phyloP scores from a whole-genome alignment of 108 stramenopile species.

The Conticribra guillardii region DNA sequence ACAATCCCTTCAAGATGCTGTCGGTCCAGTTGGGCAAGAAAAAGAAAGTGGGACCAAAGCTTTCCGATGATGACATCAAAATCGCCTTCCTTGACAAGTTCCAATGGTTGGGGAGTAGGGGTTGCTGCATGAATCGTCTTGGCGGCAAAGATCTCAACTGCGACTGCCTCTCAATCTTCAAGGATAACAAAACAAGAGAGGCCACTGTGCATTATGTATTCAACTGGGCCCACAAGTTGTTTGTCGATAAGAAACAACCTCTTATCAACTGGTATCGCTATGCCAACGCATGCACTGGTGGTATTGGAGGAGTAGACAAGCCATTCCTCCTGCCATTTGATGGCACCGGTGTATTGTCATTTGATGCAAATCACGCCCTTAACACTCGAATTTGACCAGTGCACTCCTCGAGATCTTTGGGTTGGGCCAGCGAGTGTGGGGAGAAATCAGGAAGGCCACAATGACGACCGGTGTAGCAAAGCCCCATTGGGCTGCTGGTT shows the following conservation, averaged over 20 bases:
- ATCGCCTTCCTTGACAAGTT: not conserved
- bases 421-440: not conserved
- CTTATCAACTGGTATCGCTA: not conserved
- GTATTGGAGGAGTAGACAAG: not conserved
- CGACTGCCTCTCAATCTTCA: not conserved
- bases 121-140: not conserved
- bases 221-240: not conserved
- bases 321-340: not conserved
- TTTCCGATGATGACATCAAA: not conserved
- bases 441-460: not conserved
- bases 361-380: not conserved
- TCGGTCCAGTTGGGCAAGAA: too few relatives aligned
- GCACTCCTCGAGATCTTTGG: not conserved
- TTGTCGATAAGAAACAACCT: not conserved
- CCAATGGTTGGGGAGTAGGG: not conserved
- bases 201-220: not conserved
- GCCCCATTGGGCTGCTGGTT: not conserved
- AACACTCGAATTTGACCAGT: not conserved
- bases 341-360: not conserved
- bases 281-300: not conserved
- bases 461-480: not conserved
- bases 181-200: not conserved
- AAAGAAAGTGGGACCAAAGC: not conserved
- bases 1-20: too few relatives aligned
- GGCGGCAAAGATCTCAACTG: not conserved